Conservation (phyloP, 805 yeast genomes). For the Candida cerambycidarum region DNA sequence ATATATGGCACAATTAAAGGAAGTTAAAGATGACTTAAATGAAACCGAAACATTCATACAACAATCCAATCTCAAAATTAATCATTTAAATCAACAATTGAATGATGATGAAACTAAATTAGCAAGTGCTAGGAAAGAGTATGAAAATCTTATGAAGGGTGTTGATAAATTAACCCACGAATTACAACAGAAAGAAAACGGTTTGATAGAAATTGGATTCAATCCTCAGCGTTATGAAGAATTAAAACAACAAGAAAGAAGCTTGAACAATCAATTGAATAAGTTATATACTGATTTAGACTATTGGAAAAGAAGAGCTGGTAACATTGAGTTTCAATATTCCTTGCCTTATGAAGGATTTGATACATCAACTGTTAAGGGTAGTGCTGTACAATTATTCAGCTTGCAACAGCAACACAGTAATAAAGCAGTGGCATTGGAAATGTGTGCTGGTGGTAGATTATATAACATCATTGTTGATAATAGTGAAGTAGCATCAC, state of each 20-base stretch:
- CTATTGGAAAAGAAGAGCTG: slow-evolving; percentile 57
- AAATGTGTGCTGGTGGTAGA: slow-evolving; percentile 91
- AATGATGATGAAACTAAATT: slow-evolving; percentile 49
- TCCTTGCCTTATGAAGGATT: slow-evolving; percentile 63
- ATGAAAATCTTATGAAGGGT: slow-evolving; percentile 38
- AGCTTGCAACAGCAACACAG: slow-evolving; percentile 53
- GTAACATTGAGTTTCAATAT: slow-evolving; percentile 76
- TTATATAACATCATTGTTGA: slow-evolving; percentile 90
- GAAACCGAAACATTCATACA: slow-evolving; percentile 56
- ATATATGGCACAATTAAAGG: slow-evolving; percentile 67
- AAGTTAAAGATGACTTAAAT: slow-evolving; percentile 55
- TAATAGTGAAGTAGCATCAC: slow-evolving; percentile 80
- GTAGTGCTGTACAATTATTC: slow-evolving; percentile 87
- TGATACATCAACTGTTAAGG: slow-evolving; percentile 65
- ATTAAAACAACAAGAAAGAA: slow-evolving; percentile 46
- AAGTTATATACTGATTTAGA: slow-evolving; percentile 50
- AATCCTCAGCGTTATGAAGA: slow-evolving; percentile 46
- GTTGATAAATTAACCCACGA: slow-evolving; percentile 43
- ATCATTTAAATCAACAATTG: slow-evolving; percentile 56
- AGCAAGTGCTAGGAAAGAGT: slow-evolving; percentile 51
- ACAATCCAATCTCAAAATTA: slow-evolving; percentile 57
- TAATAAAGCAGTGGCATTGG: slow-evolving; percentile 77
- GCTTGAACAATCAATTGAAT: slow-evolving; percentile 45
- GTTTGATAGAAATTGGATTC: slow-evolving; percentile 55
- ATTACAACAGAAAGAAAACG: slow-evolving; percentile 35